Conservation (phyloP, 169 alveolate genomes). For the Plasmodium vivax region DNA sequence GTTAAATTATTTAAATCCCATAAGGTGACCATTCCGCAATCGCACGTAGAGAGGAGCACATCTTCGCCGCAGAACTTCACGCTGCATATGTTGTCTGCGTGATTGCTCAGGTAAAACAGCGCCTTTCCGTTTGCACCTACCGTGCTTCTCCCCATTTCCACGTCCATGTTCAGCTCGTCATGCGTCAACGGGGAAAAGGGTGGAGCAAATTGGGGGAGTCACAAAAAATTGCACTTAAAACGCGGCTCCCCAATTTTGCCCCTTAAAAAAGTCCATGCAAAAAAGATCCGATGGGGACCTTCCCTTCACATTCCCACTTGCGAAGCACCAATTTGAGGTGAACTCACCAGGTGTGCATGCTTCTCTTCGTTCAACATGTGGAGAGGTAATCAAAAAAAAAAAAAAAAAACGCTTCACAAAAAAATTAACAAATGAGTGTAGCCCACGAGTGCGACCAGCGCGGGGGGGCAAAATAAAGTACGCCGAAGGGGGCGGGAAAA, state of each 20-base stretch:
- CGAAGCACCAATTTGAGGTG: not conserved
- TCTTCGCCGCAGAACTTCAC: slow-evolving; percentile 16
- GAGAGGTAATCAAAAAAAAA: not conserved
- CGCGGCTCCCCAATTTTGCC: not conserved
- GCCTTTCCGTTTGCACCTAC: not conserved
- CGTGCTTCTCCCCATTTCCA: not conserved
- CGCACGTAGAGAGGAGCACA: slow-evolving; percentile 6
- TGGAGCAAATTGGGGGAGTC: not conserved
- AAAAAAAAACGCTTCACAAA: not conserved
- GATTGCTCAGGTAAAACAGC: slow-evolving; percentile 34
- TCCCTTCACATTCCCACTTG: not conserved
- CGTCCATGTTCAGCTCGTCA: not conserved
- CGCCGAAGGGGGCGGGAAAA: not conserved
- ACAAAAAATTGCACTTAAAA: not conserved
- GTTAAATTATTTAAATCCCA: slow-evolving; percentile 10
- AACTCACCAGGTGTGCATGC: not conserved
- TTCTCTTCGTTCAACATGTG: not conserved
- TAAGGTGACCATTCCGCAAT: slow-evolving; percentile 29
- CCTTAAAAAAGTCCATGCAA: not conserved
- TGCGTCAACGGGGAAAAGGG: not conserved
- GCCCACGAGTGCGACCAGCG: not conserved
- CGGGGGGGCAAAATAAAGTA: not conserved
- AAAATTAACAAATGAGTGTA: not conserved
- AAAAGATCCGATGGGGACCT: not conserved
- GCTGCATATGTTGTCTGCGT: slow-evolving; percentile 39